Percentiles rank a stretch among this genome's conserved stretches.
Evolutionary conservation across 345 rosid species (phyloP).

Genomic region (Gossypium stocksii): DNA sequence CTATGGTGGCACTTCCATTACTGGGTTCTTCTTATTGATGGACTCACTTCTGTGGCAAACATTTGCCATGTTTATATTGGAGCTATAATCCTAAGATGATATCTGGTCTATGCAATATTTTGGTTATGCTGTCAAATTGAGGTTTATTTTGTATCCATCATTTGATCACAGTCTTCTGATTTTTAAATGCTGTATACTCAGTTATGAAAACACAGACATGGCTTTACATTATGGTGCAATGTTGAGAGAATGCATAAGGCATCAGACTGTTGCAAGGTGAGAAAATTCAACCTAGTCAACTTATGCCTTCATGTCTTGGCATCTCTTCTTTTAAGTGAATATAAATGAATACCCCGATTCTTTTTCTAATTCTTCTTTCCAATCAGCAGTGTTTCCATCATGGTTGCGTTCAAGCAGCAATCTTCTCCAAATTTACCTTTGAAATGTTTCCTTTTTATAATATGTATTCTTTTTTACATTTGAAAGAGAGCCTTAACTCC

Average conservation of each 20-base stretch:
- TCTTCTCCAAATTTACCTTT: not conserved
- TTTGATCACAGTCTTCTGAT: slow-evolving; percentile 22
- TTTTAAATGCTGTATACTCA: slow-evolving; percentile 28
- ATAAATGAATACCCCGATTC: not conserved
- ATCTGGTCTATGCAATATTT: not conserved
- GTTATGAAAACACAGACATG: slow-evolving; percentile 80
- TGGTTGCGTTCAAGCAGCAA: not conserved
- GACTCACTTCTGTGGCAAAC: not conserved
- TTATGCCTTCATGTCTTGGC: not conserved
- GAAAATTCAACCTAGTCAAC: slow-evolving; percentile 15
- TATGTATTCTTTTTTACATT: not conserved
- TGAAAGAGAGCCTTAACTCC: not conserved
- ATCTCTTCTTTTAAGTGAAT: not conserved
- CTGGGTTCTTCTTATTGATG: not conserved
- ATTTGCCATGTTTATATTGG: not conserved
- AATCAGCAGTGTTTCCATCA: not conserved
- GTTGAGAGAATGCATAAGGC: slow-evolving; percentile 98
- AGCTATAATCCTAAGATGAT: slow-evolving; percentile 2
- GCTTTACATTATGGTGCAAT: slow-evolving; percentile 97
- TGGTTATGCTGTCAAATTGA: not conserved
- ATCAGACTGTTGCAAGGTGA: slow-evolving; percentile 92
- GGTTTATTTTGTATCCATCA: slow-evolving; percentile 2
- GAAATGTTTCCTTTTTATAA: not conserved
- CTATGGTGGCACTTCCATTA: not conserved
- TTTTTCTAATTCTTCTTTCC: not conserved